Base-by-base conservation (phyloP, 2,329 filamentous ascomycete species). In the Diaporthe sp. region DNA sequence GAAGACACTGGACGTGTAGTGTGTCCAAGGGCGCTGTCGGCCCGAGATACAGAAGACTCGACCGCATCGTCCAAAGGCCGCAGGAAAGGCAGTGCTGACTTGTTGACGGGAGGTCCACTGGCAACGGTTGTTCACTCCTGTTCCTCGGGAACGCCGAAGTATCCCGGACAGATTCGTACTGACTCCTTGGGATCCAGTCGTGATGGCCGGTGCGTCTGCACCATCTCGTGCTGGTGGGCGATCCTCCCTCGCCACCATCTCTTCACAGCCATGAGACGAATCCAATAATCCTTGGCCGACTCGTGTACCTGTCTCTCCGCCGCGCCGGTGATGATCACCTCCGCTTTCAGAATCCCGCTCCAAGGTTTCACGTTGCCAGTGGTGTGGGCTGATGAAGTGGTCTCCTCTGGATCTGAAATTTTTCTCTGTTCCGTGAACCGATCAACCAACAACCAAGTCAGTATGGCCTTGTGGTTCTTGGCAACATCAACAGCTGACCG, bases 21-120 rank as follows among this genome's bases (percentile, higher is more conserved):
- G 35, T 5, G 1, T 10, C 7, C 0, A 61, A 13, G 9, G 9
- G 15, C 13, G 1, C 13, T 8, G 10, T 5, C 12, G 9, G n/a
- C 13, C 10, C 4, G 1, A 15, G 2, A 7, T 4, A 4, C 22
- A 17, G 7, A 5, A 13, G 0, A 6, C 22, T 0, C 7, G 13
- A 50, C 22, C 44, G 8, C 22, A 4, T 42, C 8, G n/a, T 7
- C 22, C 9, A 12, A 2, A 9, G 10, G 17, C 1, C 13, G n/a
- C 15, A 61, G 13, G 15, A 42, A 19, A 27, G 2, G 53, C 30
- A 8, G 6, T n/a, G 19, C 12, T 27, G 4, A 5, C 17, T n/a
- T 4, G n/a, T 15, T 37, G 1, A 8, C 32, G 2, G n/a, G 39
- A 63, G 39, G 12, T 15, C 25, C 25, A 7, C 1, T 22, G 15